Percentiles rank a stretch among this genome's conserved stretches.
Conservation (phyloP, 2,329 filamentous ascomycete species). For the Hortaea werneckii region DNA sequence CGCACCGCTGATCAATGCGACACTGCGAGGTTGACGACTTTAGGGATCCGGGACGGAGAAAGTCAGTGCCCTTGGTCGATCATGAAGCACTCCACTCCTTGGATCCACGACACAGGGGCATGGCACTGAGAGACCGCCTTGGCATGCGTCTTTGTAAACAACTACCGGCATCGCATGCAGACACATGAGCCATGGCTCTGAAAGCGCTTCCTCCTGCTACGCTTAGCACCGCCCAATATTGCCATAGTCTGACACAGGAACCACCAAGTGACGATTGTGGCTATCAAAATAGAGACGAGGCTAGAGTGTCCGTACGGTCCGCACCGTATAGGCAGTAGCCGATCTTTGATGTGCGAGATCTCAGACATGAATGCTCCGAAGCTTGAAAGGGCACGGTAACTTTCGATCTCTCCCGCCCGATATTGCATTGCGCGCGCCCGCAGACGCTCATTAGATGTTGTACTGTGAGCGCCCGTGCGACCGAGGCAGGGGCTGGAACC, state of each 20-base stretch:
- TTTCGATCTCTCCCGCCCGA: too few relatives aligned
- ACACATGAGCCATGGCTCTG: background rate
- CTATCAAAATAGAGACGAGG: too few relatives aligned
- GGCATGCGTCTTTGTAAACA: background rate
- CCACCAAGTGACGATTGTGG: too few relatives aligned
- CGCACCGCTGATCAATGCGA: background rate
- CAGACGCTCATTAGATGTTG: too few relatives aligned
- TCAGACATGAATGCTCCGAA: slow-evolving; percentile 4
- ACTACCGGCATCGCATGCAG: background rate
- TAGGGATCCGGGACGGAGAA: background rate
- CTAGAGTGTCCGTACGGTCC: background rate
- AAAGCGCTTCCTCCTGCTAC: too few relatives aligned
- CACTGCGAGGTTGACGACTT: background rate
- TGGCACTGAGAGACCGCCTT: background rate
- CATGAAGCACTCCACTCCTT: slow-evolving; percentile 2
- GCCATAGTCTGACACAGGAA: too few relatives aligned
- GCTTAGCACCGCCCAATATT: too few relatives aligned
- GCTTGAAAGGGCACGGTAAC: background rate
- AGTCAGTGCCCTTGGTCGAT: background rate
- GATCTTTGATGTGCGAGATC: background rate
- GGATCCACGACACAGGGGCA: slow-evolving; percentile 1
- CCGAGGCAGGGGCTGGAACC: background rate
- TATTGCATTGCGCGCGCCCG: too few relatives aligned
- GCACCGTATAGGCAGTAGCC: background rate
- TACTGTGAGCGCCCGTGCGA: too few relatives aligned